Evolutionary conservation across 805 yeast species (phyloP).

Genomic region (Osmozyma mogii): DNA sequence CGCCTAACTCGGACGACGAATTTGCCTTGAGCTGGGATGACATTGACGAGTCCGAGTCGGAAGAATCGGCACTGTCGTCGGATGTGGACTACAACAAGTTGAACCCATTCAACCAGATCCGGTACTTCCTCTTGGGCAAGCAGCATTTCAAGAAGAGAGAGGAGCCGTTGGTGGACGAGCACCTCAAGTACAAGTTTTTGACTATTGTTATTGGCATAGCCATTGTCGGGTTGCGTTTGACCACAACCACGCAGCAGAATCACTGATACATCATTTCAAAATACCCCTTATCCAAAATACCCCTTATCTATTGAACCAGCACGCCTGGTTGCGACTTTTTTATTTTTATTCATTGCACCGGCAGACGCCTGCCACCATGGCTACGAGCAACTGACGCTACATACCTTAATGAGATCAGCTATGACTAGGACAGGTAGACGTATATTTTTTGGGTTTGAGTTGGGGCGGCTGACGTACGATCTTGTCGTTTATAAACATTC

Average conservation of each 20-base stretch:
- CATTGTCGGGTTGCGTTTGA: conserved; percentile 31
- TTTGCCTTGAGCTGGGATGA: conserved; percentile 11
- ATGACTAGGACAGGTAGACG: too few species aligned
- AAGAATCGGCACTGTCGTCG: conserved; percentile 11
- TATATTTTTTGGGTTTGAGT: too few species aligned
- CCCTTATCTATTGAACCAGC: too few species aligned
- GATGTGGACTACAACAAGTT: conserved; percentile 15
- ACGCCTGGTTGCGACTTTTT: too few species aligned
- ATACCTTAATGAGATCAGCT: too few species aligned
- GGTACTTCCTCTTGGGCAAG: conserved; percentile 26
- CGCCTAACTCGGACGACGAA: conserved; percentile 7
- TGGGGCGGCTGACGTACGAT: too few species aligned
- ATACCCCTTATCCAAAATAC: too few species aligned
- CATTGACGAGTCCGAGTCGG: conserved; percentile 5
- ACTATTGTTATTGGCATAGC: conserved; percentile 36
- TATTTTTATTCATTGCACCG: too few species aligned
- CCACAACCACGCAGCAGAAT: conserved; percentile 15
- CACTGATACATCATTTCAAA: too few species aligned
- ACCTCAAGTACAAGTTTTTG: conserved; percentile 33
- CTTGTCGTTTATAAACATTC: too few species aligned
- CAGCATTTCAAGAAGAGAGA: conserved; percentile 12
- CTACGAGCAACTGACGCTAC: too few species aligned
- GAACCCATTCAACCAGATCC: conserved; percentile 28
- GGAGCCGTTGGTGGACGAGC: conserved; percentile 29
- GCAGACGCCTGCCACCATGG: too few species aligned